Percentiles rank a stretch among this genome's conserved stretches.
Evolutionary conservation across 179 eudicot genomes (phyloP).

Genomic region (Amaranthus tricolor): DNA sequence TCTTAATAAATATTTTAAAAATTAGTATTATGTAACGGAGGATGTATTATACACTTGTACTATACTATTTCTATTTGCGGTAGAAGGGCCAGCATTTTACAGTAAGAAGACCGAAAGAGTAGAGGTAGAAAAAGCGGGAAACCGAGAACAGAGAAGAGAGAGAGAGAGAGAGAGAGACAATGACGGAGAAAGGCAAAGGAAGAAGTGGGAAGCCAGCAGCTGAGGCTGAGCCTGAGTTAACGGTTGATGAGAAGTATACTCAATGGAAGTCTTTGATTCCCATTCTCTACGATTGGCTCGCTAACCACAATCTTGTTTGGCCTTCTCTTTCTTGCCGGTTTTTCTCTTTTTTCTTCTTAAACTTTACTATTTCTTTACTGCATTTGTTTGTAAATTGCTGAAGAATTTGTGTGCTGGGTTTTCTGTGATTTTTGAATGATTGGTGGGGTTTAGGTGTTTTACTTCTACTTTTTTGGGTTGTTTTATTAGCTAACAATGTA

Average conservation of each 20-base stretch:
- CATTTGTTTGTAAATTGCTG: not conserved
- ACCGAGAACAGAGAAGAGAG: not conserved
- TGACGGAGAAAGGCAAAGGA: conserved; percentile 28
- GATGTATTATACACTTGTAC: not conserved
- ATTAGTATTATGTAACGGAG: too few relatives aligned
- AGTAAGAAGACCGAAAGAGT: not conserved
- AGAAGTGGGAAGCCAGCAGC: conserved; percentile 19
- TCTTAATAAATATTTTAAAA: too few relatives aligned
- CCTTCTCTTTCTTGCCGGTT: conserved; percentile 96
- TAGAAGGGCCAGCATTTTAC: not conserved
- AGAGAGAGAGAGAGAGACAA: conserved; percentile 7
- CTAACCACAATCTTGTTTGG: conserved; percentile 94
- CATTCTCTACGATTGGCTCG: conserved; percentile 87
- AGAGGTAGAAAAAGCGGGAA: conserved; percentile 12
- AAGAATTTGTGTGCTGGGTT: not conserved
- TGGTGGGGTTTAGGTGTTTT: too few relatives aligned
- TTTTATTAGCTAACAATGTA: too few relatives aligned
- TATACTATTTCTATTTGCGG: not conserved
- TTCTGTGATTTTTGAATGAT: conserved; percentile 1
- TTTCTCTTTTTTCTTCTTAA: not conserved
- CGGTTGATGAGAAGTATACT: conserved; percentile 68
- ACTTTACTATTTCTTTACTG: not conserved
- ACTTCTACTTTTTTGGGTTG: too few relatives aligned
- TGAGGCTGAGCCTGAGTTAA: conserved; percentile 12
- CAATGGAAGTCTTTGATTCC: conserved; percentile 95